phyloP scores from a whole-genome alignment of 1,284 basidiomycete species.

The Apiotrichum montevideense region DNA sequence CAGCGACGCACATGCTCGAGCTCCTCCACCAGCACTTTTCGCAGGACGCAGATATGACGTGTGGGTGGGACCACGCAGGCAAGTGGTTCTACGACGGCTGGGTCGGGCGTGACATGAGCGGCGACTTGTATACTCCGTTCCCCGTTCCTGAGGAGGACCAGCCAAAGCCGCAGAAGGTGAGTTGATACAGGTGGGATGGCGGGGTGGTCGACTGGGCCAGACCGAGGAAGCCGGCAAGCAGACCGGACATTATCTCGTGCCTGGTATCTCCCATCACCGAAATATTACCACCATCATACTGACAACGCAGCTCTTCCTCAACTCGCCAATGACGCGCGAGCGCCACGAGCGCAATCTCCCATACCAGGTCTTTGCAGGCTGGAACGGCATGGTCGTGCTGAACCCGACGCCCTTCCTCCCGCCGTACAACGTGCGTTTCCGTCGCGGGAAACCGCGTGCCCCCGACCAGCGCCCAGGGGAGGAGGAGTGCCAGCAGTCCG shows the following conservation, averaged over 20 bases:
- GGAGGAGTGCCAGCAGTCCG: constrained; percentile 42
- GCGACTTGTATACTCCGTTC: constrained; percentile 42
- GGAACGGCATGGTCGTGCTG: constrained; percentile 55
- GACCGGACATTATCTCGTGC: too few species aligned
- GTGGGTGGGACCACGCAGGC: constrained; percentile 48
- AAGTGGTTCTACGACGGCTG: constrained; percentile 49
- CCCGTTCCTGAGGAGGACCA: constrained; percentile 43
- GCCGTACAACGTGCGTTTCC: constrained; percentile 40
- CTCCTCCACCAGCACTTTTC: constrained; percentile 45
- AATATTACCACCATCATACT: too few species aligned
- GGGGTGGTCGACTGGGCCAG: too few species aligned
- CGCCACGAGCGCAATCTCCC: constrained; percentile 40
- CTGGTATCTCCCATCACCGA: too few species aligned
- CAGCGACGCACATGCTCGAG: constrained; percentile 47
- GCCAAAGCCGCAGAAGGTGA: constrained; percentile 38
- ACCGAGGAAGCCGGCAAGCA: too few species aligned
- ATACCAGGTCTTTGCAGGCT: constrained; percentile 50
- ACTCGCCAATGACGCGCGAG: constrained; percentile 28
- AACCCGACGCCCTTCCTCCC: constrained; percentile 38
- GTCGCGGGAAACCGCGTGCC: constrained; percentile 27
- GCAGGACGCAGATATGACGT: constrained; percentile 48
- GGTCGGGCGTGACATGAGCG: constrained; percentile 47
- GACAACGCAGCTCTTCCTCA: constrained; percentile 33
- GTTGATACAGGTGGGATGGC: too few species aligned
- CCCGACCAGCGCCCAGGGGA: constrained; percentile 13